Conservation (phyloP, 306 rosid species). For the Morella rubra region DNA sequence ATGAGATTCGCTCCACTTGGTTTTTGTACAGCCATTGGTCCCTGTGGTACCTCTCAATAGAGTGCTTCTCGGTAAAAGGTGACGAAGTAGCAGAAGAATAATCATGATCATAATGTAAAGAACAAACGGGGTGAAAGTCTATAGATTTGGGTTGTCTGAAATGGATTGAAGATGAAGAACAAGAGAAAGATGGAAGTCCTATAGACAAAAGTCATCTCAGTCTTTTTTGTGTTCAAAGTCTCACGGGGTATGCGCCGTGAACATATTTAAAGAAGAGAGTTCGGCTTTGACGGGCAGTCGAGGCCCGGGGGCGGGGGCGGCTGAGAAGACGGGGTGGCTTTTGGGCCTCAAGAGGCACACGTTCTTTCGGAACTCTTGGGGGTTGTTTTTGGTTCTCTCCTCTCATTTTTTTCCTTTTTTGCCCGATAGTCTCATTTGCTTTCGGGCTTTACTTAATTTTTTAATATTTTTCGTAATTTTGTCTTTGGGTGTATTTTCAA, state of each 20-base stretch:
- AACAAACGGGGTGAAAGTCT: constrained; percentile 42
- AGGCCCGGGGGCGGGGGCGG: too few relatives aligned
- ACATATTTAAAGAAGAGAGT: background rate
- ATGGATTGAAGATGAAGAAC: constrained; percentile 27
- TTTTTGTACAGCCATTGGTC: constrained; percentile 72
- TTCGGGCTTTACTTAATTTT: too few relatives aligned
- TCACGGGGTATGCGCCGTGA: too few relatives aligned
- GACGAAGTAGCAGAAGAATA: constrained; percentile 50
- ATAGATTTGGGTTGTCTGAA: constrained; percentile 24
- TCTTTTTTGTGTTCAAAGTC: background rate
- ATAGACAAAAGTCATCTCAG: constrained; percentile 51
- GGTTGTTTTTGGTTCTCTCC: background rate
- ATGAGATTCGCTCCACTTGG: constrained; percentile 8
- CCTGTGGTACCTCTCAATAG: constrained; percentile 64
- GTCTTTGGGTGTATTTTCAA: too few relatives aligned
- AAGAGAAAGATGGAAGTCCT: constrained; percentile 46
- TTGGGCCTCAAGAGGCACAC: background rate
- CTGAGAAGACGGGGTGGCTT: background rate
- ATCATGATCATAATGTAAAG: constrained; percentile 36
- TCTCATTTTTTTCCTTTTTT: too few relatives aligned
- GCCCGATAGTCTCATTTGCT: too few relatives aligned
- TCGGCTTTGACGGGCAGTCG: background rate
- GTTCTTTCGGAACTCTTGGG: background rate
- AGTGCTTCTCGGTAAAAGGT: constrained; percentile 86
- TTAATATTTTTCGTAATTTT: too few relatives aligned